Evolutionary conservation across 495 filamentous ascomycete genomes (phyloP).

Genomic region (Penicillium salamii): DNA sequence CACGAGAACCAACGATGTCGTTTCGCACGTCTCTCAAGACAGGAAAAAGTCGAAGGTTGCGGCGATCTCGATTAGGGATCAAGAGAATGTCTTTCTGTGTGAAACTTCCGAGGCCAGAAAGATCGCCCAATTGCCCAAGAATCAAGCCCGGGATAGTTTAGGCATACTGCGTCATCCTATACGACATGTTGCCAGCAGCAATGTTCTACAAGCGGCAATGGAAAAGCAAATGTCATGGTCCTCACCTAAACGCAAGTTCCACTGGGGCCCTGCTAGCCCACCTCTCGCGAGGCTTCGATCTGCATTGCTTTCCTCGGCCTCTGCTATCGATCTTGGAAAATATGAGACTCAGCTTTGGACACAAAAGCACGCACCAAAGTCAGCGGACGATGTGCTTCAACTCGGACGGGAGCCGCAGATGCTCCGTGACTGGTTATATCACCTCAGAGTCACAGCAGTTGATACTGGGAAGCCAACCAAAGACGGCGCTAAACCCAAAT

Average conservation of each 20-base stretch:
- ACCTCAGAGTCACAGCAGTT: constrained; percentile 69
- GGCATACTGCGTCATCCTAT: constrained; percentile 31
- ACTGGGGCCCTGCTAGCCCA: constrained; percentile 21
- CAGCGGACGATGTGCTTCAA: constrained; percentile 73
- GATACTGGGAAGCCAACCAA: constrained; percentile 54
- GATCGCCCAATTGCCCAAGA: background rate
- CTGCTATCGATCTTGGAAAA: constrained; percentile 74
- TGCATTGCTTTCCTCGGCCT: constrained; percentile 57
- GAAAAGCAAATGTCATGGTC: constrained; percentile 33
- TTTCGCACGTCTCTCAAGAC: constrained; percentile 5
- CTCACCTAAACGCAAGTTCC: constrained; percentile 3
- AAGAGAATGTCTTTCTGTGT: constrained; percentile 33
- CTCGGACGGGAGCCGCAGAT: constrained; percentile 65
- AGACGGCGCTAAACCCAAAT: constrained; percentile 41
- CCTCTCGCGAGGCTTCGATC: constrained; percentile 60
- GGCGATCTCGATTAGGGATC: constrained; percentile 26
- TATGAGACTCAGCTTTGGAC: constrained; percentile 75
- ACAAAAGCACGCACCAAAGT: constrained; percentile 80
- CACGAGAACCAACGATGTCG: background rate
- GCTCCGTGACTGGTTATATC: constrained; percentile 81
- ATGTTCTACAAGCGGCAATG: constrained; percentile 29
- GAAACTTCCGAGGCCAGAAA: constrained; percentile 15
- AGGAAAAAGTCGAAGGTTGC: constrained; percentile 39
- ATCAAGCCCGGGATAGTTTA: background rate
- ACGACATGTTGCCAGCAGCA: constrained; percentile 35